Evolutionary conservation across 768 basidiomycete genomes (phyloP), one percentile per base, ranked within the genome.

Genomic region (Lentinula aciculospora): DNA sequence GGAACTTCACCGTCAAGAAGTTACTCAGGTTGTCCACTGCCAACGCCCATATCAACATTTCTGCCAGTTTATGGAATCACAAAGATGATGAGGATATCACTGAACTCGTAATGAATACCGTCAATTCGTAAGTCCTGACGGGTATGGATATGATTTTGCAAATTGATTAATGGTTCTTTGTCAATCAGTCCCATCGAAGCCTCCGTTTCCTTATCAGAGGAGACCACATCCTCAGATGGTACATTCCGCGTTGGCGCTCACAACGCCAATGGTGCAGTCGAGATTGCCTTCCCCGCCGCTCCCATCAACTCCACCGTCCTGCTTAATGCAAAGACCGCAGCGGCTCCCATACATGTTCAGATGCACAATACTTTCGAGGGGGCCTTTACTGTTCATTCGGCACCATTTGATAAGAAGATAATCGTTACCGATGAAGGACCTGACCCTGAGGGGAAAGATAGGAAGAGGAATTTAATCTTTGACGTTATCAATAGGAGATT

Each of bases 301-400:
- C 68, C 72, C 4, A 60, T 67, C 17, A 63, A 67, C 58, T 67
- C 70, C n/a, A 53, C 56, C 12, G 62, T 74, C 13, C 48, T 46
- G 58, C 37, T 69, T 28, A 15, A 45, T 6, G 67, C 62, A 4
- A 50, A 51, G 3, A 70, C 69, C 42, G 27, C 63, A 29, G 69
- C 71, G 54, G 58, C 65, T 9, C 65, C 64, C 8, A 67, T 68
- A 7, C 17, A 48, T 29, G 64, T 73, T 39, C 9, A 25, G n/a
- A 58, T 74, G 21, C 63, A 67, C 32, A 51, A 58, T 10, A 62
- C 70, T n/a, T 74, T 58, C 59, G 72, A 74, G 51, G 74, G 72
- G 32, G 29, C 36, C 8, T 68, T 72, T 58, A 27, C 50, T 9
- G 27, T 70, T 42, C 64, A 67, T 17, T 58, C 64, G 12, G 37